Evolutionary conservation across 202 grass and related monocot genomes (phyloP), one percentile per base, ranked within the genome.

Genomic region (Cymbopogon flexuosus): DNA sequence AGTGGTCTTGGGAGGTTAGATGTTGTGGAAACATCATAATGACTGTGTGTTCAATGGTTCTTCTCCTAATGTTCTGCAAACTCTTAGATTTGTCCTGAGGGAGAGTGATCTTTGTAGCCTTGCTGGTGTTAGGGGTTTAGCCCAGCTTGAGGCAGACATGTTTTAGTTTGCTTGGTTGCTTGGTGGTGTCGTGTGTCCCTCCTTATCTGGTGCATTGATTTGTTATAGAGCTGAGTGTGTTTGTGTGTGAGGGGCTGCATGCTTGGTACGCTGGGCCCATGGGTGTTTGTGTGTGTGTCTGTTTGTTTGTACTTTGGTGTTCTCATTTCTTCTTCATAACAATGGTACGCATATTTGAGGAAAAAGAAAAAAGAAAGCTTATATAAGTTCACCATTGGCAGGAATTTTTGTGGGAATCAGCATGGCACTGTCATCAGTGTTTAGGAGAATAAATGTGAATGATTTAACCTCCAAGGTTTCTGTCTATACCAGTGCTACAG

Each of bases 391-490:
- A 61, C 58, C 22, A 61, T 61, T 61, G 58, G 23, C 58, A 61
- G 58, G 58, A 61, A 27, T 14, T 61, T 58, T 61, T 61, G 22
- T 61, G 58, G 58, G 27, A 61, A 61, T 61, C 58, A 58, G 10
- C 58, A 93, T 97, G 93, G 88, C 91, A 70, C 1, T 97, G 5
- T 91, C 76, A 66, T 89, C 87, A 72, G 65, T 90, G 65, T 97
- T 78, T 42, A 87, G 89, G 75, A 86, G 80, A 86, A 80, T 91
- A 66, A 90, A 88, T 82, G 79, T 97, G 42, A 86, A 91, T 79
- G 93, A 93, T 65, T 51, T 93, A 36, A 60, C 88, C 56, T 88
- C 82, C 52, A 97, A 89, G 86, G 87, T 70, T 85, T 54, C 84
- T 0, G 49, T 83, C n/a, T 97, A 97, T 65, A 70, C 47, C 54